Evolutionary conservation across 345 rosid genomes (phyloP).

Genomic region (Carallia brachiata): DNA sequence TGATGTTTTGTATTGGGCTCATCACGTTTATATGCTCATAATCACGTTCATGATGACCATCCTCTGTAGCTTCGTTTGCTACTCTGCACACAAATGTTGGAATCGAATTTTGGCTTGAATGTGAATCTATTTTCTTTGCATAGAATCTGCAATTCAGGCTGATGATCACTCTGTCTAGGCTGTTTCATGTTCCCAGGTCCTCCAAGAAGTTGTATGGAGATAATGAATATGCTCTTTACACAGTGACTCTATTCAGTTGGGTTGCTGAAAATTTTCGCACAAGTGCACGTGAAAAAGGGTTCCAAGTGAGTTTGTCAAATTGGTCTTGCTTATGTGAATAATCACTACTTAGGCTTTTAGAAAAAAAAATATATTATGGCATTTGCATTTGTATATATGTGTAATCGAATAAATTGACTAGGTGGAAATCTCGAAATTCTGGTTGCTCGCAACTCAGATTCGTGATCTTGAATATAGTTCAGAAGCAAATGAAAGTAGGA

Average conservation of each 20-base stretch:
- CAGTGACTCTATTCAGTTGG: slow-evolving; percentile 80
- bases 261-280: slow-evolving; percentile 91
- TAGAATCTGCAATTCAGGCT: not conserved
- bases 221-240: slow-evolving; percentile 95
- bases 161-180: slow-evolving; percentile 2
- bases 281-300: slow-evolving; percentile 82
- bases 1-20: no score
- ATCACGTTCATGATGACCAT: no score
- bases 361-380: not conserved
- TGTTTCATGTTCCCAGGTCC: slow-evolving; percentile 92
- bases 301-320: slow-evolving; percentile 64
- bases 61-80: no score
- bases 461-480: slow-evolving; percentile 92
- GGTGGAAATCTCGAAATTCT: slow-evolving; percentile 8
- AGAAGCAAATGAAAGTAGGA: slow-evolving; percentile 83
- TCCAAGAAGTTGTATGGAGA: slow-evolving; percentile 87
- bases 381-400: no score
- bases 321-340: not conserved
- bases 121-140: not conserved
- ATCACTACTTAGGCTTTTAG: not conserved
- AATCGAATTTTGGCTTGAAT: not conserved
- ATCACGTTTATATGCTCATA: no score
- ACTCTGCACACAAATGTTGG: no score
- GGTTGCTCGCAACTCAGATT: slow-evolving; percentile 41
- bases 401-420: no score